These are phyloP conservation scores for Yamadazyma triangularis DNA, from an alignment of 1,139 yeast genomes.

Conservation along the genomic window DNA sequence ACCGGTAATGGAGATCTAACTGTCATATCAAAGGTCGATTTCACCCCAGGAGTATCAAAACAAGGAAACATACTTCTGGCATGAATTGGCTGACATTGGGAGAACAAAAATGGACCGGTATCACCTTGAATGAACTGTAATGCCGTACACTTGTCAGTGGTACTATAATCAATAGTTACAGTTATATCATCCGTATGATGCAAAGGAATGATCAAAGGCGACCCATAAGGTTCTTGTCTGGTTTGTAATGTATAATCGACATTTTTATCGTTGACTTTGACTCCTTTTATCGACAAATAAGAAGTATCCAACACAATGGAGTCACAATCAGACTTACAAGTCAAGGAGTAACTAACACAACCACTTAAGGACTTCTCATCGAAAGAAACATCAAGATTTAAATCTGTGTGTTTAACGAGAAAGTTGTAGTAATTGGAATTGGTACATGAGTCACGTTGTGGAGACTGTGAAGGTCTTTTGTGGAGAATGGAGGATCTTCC, in stretches of 20 bases:
- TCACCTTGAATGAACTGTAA: conserved; percentile 38
- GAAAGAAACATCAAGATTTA: conserved; percentile 26
- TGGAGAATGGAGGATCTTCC: conserved; percentile 6
- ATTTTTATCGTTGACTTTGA: conserved; percentile 17
- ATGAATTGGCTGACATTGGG: conserved; percentile 43
- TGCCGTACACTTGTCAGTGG: conserved; percentile 37
- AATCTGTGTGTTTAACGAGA: conserved; percentile 31
- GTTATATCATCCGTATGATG: neutral
- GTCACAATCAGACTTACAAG: conserved; percentile 1
- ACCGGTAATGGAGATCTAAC: conserved; percentile 28
- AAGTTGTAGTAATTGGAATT: conserved; percentile 64
- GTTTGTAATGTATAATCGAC: conserved; percentile 16
- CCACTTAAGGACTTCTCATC: conserved; percentile 25
- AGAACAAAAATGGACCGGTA: conserved; percentile 35
- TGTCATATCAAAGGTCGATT: conserved; percentile 26
- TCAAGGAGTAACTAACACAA: conserved; percentile 20
- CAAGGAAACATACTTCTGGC: conserved; percentile 41
- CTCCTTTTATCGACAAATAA: conserved; percentile 19
- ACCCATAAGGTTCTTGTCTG: conserved; percentile 27
- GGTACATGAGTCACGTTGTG: conserved; percentile 60
- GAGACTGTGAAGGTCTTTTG: conserved; percentile 6
- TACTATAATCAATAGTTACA: conserved; percentile 21
- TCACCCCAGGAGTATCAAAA: conserved; percentile 40
- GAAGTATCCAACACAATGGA: conserved; percentile 27
- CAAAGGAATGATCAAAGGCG: conserved; percentile 23